Evolutionary conservation across 805 yeast species (phyloP).

Genomic region (Starmerella sirachaensis): DNA sequence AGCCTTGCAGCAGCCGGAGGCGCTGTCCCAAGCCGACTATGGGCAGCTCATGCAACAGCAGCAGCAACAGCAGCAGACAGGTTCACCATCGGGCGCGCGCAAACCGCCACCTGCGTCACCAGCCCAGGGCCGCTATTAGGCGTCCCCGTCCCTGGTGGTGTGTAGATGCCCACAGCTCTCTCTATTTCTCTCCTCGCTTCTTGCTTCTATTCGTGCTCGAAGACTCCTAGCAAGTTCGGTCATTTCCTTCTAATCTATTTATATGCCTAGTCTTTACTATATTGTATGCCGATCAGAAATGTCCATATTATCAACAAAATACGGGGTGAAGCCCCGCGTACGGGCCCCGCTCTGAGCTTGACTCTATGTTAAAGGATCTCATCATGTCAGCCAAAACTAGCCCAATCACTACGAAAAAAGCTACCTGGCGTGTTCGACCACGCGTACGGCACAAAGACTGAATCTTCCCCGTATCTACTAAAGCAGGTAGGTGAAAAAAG

Average conservation of each 20-base stretch:
- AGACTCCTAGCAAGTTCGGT: no score
- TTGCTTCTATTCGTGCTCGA: no score
- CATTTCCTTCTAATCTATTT: no score
- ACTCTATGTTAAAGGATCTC: slow-evolving; percentile 25
- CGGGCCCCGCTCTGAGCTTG: slow-evolving; percentile 29
- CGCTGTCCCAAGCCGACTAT: slow-evolving; percentile 4
- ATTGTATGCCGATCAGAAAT: slow-evolving; percentile 15
- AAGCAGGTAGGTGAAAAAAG: slow-evolving; percentile 1
- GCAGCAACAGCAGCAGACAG: slow-evolving; percentile 2
- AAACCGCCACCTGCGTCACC: no score
- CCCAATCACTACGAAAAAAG: slow-evolving; percentile 1
- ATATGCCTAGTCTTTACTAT: no score
- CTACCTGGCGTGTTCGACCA: slow-evolving; percentile 25
- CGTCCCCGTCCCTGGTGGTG: no score
- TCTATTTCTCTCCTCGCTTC: no score
- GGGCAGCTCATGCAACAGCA: slow-evolving; percentile 7
- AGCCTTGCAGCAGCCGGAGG: slow-evolving; percentile 8
- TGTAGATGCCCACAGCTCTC: no score
- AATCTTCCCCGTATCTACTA: no score
- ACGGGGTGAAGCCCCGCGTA: slow-evolving; percentile 6
- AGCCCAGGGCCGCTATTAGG: no score
- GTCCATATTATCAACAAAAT: slow-evolving; percentile 19
- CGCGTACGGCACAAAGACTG: no score
- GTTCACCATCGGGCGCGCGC: no score
- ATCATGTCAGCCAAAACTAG: slow-evolving; percentile 19